Evolutionary conservation across 108 stramenopile species (phyloP).

Genomic region (Nannochloropsis oceanica): DNA sequence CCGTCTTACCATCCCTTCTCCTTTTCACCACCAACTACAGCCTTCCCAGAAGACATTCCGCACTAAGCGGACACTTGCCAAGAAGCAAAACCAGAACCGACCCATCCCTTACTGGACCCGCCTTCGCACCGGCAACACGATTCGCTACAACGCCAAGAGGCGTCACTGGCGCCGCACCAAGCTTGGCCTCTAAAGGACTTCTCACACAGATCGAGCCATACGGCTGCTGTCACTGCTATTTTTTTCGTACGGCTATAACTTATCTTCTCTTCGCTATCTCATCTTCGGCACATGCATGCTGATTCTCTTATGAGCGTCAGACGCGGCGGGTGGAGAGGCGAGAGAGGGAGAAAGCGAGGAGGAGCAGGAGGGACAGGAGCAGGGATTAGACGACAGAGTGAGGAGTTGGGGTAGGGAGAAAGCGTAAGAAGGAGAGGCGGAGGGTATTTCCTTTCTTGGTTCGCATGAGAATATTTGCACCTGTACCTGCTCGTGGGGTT

Average conservation of each 20-base stretch:
- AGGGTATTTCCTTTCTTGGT: neutral
- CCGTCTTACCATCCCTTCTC: neutral
- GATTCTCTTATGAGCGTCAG: no score
- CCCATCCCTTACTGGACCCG: slow-evolving; percentile 99
- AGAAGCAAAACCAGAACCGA: slow-evolving; percentile 98
- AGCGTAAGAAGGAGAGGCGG: no score
- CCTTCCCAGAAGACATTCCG: slow-evolving; percentile 98
- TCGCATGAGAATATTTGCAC: neutral
- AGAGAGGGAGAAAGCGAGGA: neutral
- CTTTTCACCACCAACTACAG: slow-evolving; percentile 17
- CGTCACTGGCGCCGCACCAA: slow-evolving; percentile 99
- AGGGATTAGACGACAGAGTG: neutral
- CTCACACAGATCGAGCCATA: neutral
- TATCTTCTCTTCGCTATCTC: neutral
- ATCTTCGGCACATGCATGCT: neutral
- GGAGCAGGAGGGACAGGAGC: neutral
- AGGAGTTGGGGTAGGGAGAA: no score
- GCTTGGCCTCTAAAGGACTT: slow-evolving; percentile 84
- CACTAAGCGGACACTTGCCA: slow-evolving; percentile 96
- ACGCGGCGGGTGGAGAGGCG: neutral
- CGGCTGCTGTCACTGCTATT: neutral
- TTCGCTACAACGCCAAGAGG: slow-evolving; percentile 90
- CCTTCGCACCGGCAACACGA: slow-evolving; percentile 90
- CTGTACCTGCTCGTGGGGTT: no score
- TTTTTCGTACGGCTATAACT: neutral